Evolutionary conservation across 2,329 filamentous ascomycete genomes (phyloP).

Genomic region (Hypomyces perniciosus): DNA sequence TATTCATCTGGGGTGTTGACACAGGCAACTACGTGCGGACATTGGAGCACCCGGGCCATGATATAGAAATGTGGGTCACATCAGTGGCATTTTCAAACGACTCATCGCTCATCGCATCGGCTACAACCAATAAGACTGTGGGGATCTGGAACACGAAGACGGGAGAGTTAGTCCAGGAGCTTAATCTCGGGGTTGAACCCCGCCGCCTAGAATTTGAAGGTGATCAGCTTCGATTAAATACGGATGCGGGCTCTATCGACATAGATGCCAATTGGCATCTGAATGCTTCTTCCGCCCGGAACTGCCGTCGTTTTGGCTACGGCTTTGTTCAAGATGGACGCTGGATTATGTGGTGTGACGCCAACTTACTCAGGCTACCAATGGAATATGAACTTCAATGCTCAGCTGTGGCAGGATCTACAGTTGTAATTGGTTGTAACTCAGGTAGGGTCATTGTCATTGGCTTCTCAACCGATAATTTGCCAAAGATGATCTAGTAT

Average conservation of each 20-base stretch:
- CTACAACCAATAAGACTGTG: too few species aligned
- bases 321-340: not conserved
- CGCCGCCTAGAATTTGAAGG: not conserved
- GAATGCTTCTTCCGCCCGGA: not conserved
- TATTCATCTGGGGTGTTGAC: too few species aligned
- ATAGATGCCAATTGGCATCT: not conserved
- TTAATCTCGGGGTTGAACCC: not conserved
- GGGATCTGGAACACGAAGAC: not conserved
- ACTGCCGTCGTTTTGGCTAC: not conserved
- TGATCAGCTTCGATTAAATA: not conserved
- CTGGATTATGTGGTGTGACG: not conserved
- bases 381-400: not conserved
- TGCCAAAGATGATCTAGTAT: not conserved
- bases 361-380: constrained; percentile 5
- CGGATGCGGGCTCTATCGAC: not conserved
- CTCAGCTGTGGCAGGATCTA: constrained; percentile 5
- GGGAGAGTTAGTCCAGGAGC: not conserved
- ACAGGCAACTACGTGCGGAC: too few species aligned
- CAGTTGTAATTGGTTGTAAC: constrained; percentile 2
- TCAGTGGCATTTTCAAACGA: too few species aligned
- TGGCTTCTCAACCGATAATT: not conserved
- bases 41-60: too few species aligned
- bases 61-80: too few species aligned
- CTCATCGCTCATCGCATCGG: too few species aligned
- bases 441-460: constrained; percentile 2